Evolutionary conservation across 164 flowering plant genomes (phyloP).

Genomic region (Tetrastigma voinierianum): DNA sequence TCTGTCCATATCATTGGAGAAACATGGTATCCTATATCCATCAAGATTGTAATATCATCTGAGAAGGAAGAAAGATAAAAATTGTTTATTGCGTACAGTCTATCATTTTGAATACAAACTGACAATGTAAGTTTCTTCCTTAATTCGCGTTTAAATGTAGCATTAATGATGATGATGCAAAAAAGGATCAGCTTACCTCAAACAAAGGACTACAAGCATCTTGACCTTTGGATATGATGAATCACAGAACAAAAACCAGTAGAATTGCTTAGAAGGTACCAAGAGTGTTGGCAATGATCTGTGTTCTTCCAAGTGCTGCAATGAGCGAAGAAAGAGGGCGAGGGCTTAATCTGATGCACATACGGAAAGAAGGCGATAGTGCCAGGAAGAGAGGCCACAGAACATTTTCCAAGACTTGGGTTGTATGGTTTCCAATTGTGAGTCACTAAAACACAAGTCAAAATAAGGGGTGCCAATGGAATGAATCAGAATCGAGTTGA

Average conservation of each 20-base stretch:
- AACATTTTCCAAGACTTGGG: neutral
- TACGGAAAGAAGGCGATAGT: too few relatives aligned
- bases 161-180: too few relatives aligned
- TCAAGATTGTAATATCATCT: slow-evolving; percentile 55
- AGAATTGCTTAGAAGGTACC: slow-evolving; percentile 44
- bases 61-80: neutral
- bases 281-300: slow-evolving; percentile 48
- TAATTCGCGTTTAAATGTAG: too few relatives aligned
- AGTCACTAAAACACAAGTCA: neutral
- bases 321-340: slow-evolving; percentile 52
- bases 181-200: too few relatives aligned
- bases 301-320: slow-evolving; percentile 54
- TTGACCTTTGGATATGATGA: slow-evolving; percentile 53
- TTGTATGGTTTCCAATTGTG: neutral
- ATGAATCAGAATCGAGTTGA: too few relatives aligned
- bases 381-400: slow-evolving; percentile 65
- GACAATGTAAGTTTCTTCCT: too few relatives aligned
- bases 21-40: slow-evolving; percentile 52
- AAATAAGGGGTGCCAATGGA: too few relatives aligned
- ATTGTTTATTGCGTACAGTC: too few relatives aligned
- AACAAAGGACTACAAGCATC: neutral
- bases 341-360: slow-evolving; percentile 59
- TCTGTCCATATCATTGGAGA: slow-evolving; percentile 64
- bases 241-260: slow-evolving; percentile 52
- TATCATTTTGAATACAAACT: too few relatives aligned